These are phyloP conservation scores for Exophiala sideris DNA, from an alignment of 2,329 filamentous ascomycete genomes.

Conservation along the genomic window DNA sequence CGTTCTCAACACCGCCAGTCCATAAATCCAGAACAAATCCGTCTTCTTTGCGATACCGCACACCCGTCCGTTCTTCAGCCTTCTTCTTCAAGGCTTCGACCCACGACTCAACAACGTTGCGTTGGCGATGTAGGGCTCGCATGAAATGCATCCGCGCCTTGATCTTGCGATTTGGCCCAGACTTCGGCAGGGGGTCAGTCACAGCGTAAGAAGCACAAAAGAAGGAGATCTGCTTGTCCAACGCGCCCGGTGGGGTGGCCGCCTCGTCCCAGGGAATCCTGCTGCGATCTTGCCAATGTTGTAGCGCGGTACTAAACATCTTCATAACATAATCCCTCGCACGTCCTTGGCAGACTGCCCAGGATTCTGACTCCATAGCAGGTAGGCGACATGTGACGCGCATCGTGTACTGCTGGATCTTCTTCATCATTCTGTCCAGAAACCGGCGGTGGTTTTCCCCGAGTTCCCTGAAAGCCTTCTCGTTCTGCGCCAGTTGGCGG, in stretches of 20 bases:
- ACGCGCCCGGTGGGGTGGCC: background rate
- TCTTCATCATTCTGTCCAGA: background rate
- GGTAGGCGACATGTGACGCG: background rate
- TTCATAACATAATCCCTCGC: background rate
- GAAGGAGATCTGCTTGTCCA: background rate
- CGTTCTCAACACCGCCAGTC: background rate
- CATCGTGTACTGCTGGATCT: background rate
- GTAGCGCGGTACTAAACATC: background rate
- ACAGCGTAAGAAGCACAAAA: background rate
- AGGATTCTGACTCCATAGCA: background rate
- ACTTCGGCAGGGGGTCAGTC: background rate
- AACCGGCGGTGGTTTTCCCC: background rate
- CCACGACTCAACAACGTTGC: conserved; percentile 2
- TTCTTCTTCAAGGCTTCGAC: background rate
- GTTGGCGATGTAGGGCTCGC: conserved; percentile 5
- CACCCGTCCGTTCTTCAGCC: background rate
- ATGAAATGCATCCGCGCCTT: background rate
- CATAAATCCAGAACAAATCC: conserved; percentile 1
- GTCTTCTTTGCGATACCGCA: conserved; percentile 7
- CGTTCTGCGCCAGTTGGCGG: background rate
- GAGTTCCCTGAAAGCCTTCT: background rate
- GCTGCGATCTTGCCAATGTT: background rate
- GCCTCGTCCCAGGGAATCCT: background rate
- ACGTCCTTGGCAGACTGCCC: background rate
- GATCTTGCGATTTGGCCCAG: background rate